Percentiles rank a stretch among this genome's conserved stretches.
These are phyloP conservation scores for Oryza longistaminata DNA, from an alignment of 176 grass and related monocot species.

Conservation along the genomic window DNA sequence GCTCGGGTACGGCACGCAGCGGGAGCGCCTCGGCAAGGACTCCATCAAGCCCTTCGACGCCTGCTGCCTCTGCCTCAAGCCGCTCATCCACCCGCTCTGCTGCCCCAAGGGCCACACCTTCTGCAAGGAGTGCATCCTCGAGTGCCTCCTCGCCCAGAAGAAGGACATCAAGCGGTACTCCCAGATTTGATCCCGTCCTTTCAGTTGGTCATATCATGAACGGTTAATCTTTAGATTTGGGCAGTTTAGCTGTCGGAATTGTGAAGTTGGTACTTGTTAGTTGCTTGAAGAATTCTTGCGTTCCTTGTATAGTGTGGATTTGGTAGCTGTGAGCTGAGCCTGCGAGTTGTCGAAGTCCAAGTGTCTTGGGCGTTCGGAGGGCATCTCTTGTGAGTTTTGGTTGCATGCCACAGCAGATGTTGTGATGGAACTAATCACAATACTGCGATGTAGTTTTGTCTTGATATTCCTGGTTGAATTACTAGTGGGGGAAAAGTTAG, in stretches of 20 bases:
- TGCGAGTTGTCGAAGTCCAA: not conserved
- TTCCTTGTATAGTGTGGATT: not conserved
- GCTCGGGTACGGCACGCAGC: constrained; percentile 98
- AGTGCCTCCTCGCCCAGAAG: constrained; percentile 97
- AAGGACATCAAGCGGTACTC: constrained; percentile 92
- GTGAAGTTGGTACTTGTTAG: not conserved
- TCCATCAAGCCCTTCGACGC: constrained; percentile 99
- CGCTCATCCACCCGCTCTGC: constrained; percentile 82
- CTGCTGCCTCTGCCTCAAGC: constrained; percentile 96
- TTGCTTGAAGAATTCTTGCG: not conserved
- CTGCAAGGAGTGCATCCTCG: constrained; percentile 98
- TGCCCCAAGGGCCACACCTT: constrained; percentile 94
- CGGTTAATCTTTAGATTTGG: not conserved
- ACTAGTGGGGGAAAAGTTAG: not conserved
- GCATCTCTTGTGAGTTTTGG: not conserved
- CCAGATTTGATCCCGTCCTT: not conserved
- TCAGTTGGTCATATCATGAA: not conserved
- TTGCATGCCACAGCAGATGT: not conserved
- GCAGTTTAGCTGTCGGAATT: not conserved
- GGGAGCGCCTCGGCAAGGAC: constrained; percentile 96
- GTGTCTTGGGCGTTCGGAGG: not conserved
- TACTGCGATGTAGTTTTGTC: not conserved
- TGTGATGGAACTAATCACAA: not conserved
- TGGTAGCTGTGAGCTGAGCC: not conserved
- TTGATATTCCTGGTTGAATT: not conserved